These are phyloP conservation scores for Helicocarpus griseus DNA, from an alignment of 2,329 filamentous ascomycete genomes.

Conservation along the genomic window DNA sequence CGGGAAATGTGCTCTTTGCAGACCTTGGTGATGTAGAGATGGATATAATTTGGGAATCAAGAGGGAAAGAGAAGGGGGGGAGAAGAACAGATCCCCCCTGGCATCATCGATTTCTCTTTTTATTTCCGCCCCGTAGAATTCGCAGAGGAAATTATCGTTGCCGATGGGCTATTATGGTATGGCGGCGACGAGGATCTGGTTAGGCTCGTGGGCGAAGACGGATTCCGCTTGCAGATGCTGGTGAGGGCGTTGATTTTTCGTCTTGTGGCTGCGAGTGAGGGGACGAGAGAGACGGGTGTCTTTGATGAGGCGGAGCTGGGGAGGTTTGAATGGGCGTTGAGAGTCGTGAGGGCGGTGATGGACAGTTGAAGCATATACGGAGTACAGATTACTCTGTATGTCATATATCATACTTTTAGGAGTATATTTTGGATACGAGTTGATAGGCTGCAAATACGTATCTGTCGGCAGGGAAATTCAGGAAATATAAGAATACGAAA, in stretches of 20 bases:
- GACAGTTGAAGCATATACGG: not conserved
- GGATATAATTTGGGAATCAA: not conserved
- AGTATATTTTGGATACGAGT: too few relatives aligned
- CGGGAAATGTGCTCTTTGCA: slow-evolving; percentile 7
- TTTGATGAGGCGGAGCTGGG: not conserved
- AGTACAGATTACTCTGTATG: too few relatives aligned
- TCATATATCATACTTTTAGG: too few relatives aligned
- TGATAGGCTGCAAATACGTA: too few relatives aligned
- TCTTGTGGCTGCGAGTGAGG: slow-evolving; percentile 7
- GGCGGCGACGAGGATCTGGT: slow-evolving; percentile 5
- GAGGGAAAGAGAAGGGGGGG: too few relatives aligned
- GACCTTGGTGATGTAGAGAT: not conserved
- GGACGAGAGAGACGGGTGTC: not conserved
- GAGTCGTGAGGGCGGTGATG: not conserved
- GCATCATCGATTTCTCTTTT: slow-evolving; percentile 8
- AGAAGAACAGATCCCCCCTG: not conserved
- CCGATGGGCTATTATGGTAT: slow-evolving; percentile 9
- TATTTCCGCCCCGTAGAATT: slow-evolving; percentile 10
- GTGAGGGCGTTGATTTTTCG: slow-evolving; percentile 10
- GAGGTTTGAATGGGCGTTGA: slow-evolving; percentile 2
- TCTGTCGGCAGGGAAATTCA: too few relatives aligned
- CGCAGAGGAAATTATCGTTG: slow-evolving; percentile 4
- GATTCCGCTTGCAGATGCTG: slow-evolving; percentile 8
- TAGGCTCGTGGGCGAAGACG: slow-evolving; percentile 3
- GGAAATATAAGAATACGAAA: not conserved